Conservation (phyloP, 768 basidiomycete species). For the Rubroboletus satanas region DNA sequence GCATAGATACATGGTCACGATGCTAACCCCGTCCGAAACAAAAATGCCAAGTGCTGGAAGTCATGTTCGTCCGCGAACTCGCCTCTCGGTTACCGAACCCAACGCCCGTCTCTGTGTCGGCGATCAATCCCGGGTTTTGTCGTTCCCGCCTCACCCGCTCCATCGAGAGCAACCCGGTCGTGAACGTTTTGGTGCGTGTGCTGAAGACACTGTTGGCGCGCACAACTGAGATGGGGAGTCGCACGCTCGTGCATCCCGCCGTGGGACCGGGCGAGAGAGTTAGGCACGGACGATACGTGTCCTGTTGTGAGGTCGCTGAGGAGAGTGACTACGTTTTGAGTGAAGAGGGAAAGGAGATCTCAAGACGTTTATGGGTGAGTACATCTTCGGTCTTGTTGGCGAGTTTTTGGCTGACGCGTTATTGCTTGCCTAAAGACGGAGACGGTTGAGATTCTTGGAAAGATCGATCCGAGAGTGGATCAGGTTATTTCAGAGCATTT, state of each 20-base stretch:
- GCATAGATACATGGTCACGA: background rate
- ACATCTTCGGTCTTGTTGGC: background rate
- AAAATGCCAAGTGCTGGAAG: constrained; percentile 25
- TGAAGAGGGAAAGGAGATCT: constrained; percentile 28
- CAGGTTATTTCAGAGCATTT: constrained; percentile 25
- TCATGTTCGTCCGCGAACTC: constrained; percentile 37
- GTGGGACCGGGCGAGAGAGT: constrained; percentile 22
- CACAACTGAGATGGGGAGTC: constrained; percentile 34
- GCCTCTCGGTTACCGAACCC: constrained; percentile 28
- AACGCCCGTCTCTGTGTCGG: constrained; percentile 28
- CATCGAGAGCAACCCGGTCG: constrained; percentile 6
- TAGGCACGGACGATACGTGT: constrained; percentile 31
- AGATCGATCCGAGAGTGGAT: constrained; percentile 28
- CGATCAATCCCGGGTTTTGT: constrained; percentile 36
- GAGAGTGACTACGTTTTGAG: constrained; percentile 33
- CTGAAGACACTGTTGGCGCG: constrained; percentile 26
- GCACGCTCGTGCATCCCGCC: constrained; percentile 34
- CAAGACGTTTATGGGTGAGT: constrained; percentile 35
- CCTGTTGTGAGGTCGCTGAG: constrained; percentile 24
- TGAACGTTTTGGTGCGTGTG: background rate
- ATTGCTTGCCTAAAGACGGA: constrained; percentile 18
- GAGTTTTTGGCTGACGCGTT: constrained; percentile 1
- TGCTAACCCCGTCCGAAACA: background rate
- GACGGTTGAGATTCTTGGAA: constrained; percentile 24
- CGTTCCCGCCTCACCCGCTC: constrained; percentile 29